phyloP scores from a whole-genome alignment of 495 filamentous ascomycete genomes.

The Aspergillus biplanus region DNA sequence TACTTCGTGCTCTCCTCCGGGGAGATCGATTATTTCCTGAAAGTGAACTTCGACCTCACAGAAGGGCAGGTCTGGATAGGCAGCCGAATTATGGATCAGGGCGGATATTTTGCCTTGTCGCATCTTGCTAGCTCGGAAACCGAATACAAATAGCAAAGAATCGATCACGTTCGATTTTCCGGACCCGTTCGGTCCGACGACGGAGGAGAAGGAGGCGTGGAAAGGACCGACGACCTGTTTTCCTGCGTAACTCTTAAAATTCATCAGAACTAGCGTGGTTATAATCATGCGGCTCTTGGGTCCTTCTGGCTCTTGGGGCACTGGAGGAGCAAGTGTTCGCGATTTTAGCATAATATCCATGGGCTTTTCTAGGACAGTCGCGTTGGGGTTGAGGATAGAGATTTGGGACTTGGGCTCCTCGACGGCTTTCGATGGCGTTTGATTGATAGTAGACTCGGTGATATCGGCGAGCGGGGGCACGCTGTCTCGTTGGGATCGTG shows the following conservation, averaged over 20 bases:
- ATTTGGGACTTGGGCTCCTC: slow-evolving; percentile 51
- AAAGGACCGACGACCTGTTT: slow-evolving; percentile 95
- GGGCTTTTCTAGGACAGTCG: slow-evolving; percentile 79
- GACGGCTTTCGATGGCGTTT: slow-evolving; percentile 44
- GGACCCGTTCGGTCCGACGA: slow-evolving; percentile 96
- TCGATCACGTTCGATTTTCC: slow-evolving; percentile 99
- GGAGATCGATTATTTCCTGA: slow-evolving; percentile 87
- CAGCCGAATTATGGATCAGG: slow-evolving; percentile 93
- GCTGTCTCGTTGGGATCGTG: slow-evolving; percentile 51
- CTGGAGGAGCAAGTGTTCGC: slow-evolving; percentile 67
- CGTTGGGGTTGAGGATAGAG: slow-evolving; percentile 71
- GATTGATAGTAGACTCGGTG: slow-evolving; percentile 71
- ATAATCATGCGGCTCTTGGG: slow-evolving; percentile 89
- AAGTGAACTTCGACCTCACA: slow-evolving; percentile 98
- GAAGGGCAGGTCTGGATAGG: slow-evolving; percentile 77
- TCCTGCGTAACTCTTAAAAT: slow-evolving; percentile 99
- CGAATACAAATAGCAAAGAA: slow-evolving; percentile 95
- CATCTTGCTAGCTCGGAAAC: slow-evolving; percentile 99
- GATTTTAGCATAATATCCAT: slow-evolving; percentile 96
- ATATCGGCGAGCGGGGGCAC: slow-evolving; percentile 76
- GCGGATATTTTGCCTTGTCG: slow-evolving; percentile 98
- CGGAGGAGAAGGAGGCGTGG: slow-evolving; percentile 96
- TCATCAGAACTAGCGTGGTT: slow-evolving; percentile 82
- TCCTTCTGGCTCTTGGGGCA: slow-evolving; percentile 66
- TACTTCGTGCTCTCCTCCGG: slow-evolving; percentile 70